Base-by-base conservation (phyloP, 1,284 basidiomycete genomes). In the Cryptococcus sp. region DNA sequence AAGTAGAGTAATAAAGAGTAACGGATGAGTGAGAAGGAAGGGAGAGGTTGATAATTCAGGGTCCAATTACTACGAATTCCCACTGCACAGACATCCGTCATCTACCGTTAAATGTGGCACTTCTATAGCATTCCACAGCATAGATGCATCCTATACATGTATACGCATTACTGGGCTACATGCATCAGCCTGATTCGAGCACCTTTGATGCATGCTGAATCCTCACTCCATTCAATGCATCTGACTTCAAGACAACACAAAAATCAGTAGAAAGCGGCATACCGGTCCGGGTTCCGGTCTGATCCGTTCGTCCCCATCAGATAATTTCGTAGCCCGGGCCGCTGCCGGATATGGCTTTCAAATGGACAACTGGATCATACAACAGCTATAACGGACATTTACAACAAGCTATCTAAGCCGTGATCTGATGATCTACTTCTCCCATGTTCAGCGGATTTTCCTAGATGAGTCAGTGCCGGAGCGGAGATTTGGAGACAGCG, bases 1-100 rank as follows among this genome's bases (percentile, higher is more conserved):
- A 31, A 39, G 45, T 42, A 49, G 24, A 57, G 24, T n/a, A n/a
- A 10, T 48, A 34, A 31, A 45, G 45, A 10, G 31, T 46, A 31
- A 46, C 46, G 42, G 37, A 24, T 22, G 47, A 41, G 16, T 18
- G 42, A 28, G 22, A 43, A 46, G 43, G 28, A 46, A 37, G 50
- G 41, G 31, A 42, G 44, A 40, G 49, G 46, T 41, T 23, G 34
- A 44, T 22, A 19, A 46, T 56, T 49, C 52, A 49, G 52, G 48
- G 45, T 54, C 44, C 44, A 46, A 19, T 32, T 39, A n/a, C 11
- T 5, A 28, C 28, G 28, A 28, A 28, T 28, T 28, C 28, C 36
- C 5, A 39, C 36, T 14, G 18, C 36, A n/a, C 36, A n/a, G 36
- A 39, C 36, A 39, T 39, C 36, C 36, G 36, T 39, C 36, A 39